Percentiles rank a stretch among this genome's conserved stretches.
These are phyloP conservation scores for Hevea brasiliensis DNA, from an alignment of 345 rosid species.

Conservation along the genomic window DNA sequence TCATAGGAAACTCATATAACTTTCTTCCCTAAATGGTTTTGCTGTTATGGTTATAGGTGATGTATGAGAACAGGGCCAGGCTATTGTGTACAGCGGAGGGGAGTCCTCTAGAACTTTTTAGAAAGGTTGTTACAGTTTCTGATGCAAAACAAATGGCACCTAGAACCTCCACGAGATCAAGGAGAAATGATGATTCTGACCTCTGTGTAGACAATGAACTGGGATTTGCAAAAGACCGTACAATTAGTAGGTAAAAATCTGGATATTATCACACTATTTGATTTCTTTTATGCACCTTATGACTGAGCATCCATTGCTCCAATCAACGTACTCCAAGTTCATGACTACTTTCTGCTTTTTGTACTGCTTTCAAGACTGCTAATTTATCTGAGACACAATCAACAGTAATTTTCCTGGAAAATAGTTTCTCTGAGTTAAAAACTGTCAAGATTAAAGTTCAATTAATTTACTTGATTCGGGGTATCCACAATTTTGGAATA, in stretches of 20 bases:
- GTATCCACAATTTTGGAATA: no score
- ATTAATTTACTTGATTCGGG: background rate
- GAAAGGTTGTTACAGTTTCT: slow-evolving; percentile 61
- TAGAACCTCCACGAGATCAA: slow-evolving; percentile 81
- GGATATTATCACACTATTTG: background rate
- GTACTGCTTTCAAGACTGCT: background rate
- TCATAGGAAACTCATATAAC: background rate
- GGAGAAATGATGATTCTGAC: slow-evolving; percentile 70
- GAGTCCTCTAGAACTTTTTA: slow-evolving; percentile 69
- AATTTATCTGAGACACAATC: background rate
- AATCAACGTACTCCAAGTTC: background rate
- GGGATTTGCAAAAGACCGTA: slow-evolving; percentile 97
- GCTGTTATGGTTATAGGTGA: slow-evolving; percentile 50
- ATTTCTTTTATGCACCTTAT: background rate
- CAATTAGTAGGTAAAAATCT: slow-evolving; percentile 80
- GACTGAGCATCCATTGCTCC: background rate
- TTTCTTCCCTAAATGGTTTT: background rate
- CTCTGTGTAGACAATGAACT: slow-evolving; percentile 92
- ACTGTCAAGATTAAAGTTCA: background rate
- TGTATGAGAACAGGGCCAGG: slow-evolving; percentile 89
- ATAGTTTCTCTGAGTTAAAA: background rate
- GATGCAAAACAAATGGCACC: slow-evolving; percentile 79
- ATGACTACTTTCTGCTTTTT: background rate
- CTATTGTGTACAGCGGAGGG: slow-evolving; percentile 87
- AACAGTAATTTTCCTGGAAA: background rate